A percentile compares a stretch with the other conserved stretches of the same genome.
These are phyloP conservation scores for apple (Malus domestica) DNA, from an alignment of 306 rosid genomes.

Conservation along the genomic window DNA sequence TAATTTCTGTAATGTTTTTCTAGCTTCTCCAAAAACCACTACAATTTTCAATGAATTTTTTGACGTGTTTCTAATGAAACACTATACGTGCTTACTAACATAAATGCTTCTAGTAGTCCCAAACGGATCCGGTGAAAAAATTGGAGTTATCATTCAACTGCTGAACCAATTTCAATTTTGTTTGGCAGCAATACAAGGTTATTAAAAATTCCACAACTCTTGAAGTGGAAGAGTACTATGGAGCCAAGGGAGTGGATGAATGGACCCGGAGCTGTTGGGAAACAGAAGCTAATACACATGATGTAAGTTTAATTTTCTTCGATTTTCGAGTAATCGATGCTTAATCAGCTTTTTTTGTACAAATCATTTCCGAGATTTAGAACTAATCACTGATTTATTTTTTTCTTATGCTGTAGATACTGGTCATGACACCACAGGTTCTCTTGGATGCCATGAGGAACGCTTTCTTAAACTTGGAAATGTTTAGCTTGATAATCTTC, in stretches of 20 bases:
- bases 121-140: too few species aligned
- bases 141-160: background rate
- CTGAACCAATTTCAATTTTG: slow-evolving; percentile 1
- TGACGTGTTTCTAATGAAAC: too few species aligned
- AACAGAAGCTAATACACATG: slow-evolving; percentile 46
- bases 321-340: background rate
- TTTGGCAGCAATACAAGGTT: slow-evolving; percentile 60
- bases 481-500: slow-evolving; percentile 52
- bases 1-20: too few species aligned
- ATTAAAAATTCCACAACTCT: slow-evolving; percentile 42
- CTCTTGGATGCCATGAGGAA: slow-evolving; percentile 78
- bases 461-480: slow-evolving; percentile 59
- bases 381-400: background rate
- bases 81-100: too few species aligned
- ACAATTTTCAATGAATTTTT: too few species aligned
- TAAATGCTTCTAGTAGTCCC: too few species aligned
- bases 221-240: slow-evolving; percentile 68
- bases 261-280: slow-evolving; percentile 71
- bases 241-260: slow-evolving; percentile 73
- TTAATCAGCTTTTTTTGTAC: background rate
- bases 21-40: too few species aligned
- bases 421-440: slow-evolving; percentile 94
- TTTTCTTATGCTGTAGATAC: slow-evolving; percentile 37
- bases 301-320: slow-evolving; percentile 37
- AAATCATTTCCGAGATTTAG: background rate